Evolutionary conservation across 2,329 filamentous ascomycete species (phyloP).

Genomic region (Clarireedia paspali): DNA sequence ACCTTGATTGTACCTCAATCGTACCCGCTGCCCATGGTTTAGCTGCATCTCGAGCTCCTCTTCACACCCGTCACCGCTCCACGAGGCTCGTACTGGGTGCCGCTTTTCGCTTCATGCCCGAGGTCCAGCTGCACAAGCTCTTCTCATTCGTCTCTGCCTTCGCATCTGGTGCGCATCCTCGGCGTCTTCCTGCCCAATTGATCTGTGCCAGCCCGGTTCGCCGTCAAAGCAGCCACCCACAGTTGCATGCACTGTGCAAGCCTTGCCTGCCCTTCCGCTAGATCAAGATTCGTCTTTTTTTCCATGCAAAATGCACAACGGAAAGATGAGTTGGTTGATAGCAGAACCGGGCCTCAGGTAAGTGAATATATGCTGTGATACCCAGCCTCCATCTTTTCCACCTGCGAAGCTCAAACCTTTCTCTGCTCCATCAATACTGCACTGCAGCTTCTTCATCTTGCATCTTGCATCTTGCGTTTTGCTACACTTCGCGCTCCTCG

Average conservation of each 20-base stretch:
- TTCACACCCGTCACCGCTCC: neutral
- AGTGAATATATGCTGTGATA: constrained; percentile 8
- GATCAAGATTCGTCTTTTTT: neutral
- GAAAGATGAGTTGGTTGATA: neutral
- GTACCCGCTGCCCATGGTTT: too few species aligned
- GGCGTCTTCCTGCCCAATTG: neutral
- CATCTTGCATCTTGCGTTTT: neutral
- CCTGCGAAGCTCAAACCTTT: neutral
- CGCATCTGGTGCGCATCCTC: neutral
- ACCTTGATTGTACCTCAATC: too few species aligned
- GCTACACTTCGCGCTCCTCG: constrained; percentile 4
- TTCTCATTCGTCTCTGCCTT: neutral
- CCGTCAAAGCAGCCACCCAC: constrained; percentile 3
- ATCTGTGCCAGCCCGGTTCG: constrained; percentile 8
- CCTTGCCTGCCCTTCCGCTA: neutral
- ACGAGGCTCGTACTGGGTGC: neutral
- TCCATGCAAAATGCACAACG: neutral
- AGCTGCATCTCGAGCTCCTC: neutral
- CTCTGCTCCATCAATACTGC: neutral
- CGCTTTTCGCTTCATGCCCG: neutral
- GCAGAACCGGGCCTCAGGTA: neutral
- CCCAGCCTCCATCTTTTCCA: constrained; percentile 7
- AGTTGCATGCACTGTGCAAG: neutral
- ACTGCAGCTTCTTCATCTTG: neutral
- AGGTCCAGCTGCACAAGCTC: neutral